Conservation (phyloP, 495 filamentous ascomycete species). For the Chaetomium tenue region DNA sequence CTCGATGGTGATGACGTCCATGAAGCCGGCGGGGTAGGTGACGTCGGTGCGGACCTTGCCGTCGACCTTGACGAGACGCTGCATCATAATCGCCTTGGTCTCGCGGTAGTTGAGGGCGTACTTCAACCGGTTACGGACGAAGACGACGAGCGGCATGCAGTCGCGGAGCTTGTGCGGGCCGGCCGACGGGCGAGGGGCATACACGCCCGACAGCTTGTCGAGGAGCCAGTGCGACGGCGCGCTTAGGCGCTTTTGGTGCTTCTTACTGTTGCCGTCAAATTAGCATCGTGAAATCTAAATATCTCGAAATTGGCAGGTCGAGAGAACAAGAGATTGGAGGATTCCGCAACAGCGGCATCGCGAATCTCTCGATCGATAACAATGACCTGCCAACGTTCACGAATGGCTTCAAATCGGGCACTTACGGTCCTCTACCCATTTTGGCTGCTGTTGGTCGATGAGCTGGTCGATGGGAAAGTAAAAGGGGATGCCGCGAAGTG, state of each 20-base stretch:
- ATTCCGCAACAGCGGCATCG: background rate
- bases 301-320: conserved; percentile 8
- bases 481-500: conserved; percentile 28
- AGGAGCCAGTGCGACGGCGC: conserved; percentile 99
- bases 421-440: conserved; percentile 55
- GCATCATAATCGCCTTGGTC: conserved; percentile 97
- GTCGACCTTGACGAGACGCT: conserved; percentile 99
- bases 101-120: conserved; percentile 99
- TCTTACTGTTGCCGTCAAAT: conserved; percentile 64
- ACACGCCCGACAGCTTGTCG: conserved; percentile 97
- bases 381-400: background rate
- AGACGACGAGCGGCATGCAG: conserved; percentile 98
- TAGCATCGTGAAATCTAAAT: conserved; percentile 23
- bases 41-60: conserved; percentile 98
- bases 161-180: conserved; percentile 99
- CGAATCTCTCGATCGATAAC: background rate
- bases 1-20: conserved; percentile 99
- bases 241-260: conserved; percentile 99
- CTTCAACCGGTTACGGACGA: conserved; percentile 98
- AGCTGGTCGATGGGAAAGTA: conserved; percentile 36
- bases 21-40: conserved; percentile 97
- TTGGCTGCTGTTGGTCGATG: conserved; percentile 39
- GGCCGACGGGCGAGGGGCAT: conserved; percentile 90
- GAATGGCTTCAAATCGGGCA: conserved; percentile 12
- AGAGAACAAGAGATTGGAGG: conserved; percentile 1